phyloP scores from a whole-genome alignment of 1,284 basidiomycete genomes.

The Ustilago loliicola region DNA sequence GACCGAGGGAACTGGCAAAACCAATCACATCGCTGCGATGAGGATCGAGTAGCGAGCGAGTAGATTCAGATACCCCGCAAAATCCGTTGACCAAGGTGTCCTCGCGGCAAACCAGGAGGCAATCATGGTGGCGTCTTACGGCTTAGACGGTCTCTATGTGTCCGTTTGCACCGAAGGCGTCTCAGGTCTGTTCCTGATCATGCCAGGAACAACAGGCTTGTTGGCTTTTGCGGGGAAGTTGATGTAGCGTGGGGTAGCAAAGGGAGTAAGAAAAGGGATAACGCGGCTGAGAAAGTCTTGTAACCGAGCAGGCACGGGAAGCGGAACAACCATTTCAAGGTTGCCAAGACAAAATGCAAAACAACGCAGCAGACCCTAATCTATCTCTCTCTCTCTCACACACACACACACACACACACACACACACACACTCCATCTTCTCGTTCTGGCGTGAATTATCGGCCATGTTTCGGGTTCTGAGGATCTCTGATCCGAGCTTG shows the following conservation, averaged over 20 bases:
- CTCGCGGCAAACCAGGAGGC: neutral
- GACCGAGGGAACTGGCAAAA: neutral
- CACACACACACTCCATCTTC: too few species aligned
- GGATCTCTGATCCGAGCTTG: slow-evolving; percentile 16
- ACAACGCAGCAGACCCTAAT: neutral
- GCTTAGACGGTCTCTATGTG: slow-evolving; percentile 11
- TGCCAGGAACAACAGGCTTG: slow-evolving; percentile 11
- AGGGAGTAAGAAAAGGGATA: neutral
- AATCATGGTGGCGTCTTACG: slow-evolving; percentile 3
- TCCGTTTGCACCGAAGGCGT: slow-evolving; percentile 2
- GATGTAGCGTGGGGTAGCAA: slow-evolving; percentile 4
- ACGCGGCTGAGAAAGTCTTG: neutral
- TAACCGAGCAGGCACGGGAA: slow-evolving; percentile 8
- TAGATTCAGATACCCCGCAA: slow-evolving; percentile 3
- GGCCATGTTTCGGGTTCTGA: slow-evolving; percentile 14
- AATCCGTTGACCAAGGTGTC: neutral
- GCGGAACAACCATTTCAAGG: slow-evolving; percentile 2
- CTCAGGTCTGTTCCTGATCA: neutral
- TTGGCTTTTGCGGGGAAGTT: slow-evolving; percentile 10
- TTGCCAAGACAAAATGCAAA: neutral
- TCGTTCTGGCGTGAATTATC: neutral
- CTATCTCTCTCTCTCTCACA: neutral
- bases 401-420: too few species aligned
- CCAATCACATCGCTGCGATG: slow-evolving; percentile 2
- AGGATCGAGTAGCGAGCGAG: neutral